Evolutionary conservation across 257 asterid genomes (phyloP).

Genomic region (Parsonsia alboflavescens): DNA sequence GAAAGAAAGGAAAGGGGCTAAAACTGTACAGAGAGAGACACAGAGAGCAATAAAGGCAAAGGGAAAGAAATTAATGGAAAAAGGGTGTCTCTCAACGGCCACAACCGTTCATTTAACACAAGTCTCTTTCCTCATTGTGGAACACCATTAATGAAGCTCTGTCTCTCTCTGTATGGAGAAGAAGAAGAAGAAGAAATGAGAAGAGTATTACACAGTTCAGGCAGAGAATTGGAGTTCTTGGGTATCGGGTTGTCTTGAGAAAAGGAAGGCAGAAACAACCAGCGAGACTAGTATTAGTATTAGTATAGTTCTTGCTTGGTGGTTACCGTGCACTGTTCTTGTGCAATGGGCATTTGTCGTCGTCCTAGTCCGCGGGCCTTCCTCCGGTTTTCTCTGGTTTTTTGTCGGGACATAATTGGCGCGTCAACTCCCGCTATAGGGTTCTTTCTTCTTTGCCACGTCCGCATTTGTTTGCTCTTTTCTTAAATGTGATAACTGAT

Average conservation of each 20-base stretch:
- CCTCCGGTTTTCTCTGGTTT: too few relatives aligned
- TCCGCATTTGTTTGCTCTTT: not conserved
- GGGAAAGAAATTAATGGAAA: constrained; percentile 17
- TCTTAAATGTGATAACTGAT: not conserved
- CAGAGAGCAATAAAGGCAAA: not conserved
- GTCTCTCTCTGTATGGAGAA: not conserved
- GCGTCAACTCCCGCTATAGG: not conserved
- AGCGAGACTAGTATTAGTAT: not conserved
- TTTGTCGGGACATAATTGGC: not conserved
- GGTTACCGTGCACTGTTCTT: not conserved
- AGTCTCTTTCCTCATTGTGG: not conserved
- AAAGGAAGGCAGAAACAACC: not conserved
- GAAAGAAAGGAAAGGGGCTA: not conserved
- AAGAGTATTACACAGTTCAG: not conserved
- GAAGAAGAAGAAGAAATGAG: too few relatives aligned
- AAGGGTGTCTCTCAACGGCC: constrained; percentile 15
- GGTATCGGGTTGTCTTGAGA: not conserved
- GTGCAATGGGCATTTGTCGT: not conserved
- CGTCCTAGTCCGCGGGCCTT: not conserved
- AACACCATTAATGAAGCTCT: constrained; percentile 12
- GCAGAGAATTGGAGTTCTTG: not conserved
- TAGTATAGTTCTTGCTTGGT: too few relatives aligned
- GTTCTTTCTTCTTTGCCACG: not conserved
- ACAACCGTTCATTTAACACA: constrained; percentile 18
- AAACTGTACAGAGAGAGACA: not conserved